Evolutionary conservation across 345 rosid genomes (phyloP).

Genomic region (Aquilaria yunnanensis): DNA sequence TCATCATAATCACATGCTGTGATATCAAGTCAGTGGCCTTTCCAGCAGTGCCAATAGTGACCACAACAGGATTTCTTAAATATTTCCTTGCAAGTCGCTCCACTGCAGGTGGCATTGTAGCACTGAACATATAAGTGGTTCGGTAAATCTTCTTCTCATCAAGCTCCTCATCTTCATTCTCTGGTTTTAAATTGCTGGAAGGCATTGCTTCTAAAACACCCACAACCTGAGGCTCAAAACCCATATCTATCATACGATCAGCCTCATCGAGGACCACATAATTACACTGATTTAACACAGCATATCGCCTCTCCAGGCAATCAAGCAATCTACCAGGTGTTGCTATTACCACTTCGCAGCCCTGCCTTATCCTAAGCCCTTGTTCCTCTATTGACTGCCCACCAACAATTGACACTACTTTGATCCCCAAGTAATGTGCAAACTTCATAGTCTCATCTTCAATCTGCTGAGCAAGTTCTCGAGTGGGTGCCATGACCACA

Average conservation of each 20-base stretch:
- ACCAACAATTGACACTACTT: conserved; percentile 91
- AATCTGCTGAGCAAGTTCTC: conserved; percentile 93
- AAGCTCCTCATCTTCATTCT: conserved; percentile 96
- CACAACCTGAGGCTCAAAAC: conserved; percentile 87
- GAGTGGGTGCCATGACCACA: conserved; percentile 89
- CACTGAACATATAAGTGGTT: conserved; percentile 97
- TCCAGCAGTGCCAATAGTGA: conserved; percentile 94
- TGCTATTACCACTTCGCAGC: conserved; percentile 94
- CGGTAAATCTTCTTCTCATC: conserved; percentile 88
- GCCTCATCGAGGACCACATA: conserved; percentile 99
- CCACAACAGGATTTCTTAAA: conserved; percentile 94
- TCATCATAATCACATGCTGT: conserved; percentile 82
- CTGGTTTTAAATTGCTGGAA: conserved; percentile 86
- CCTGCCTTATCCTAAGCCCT: conserved; percentile 82
- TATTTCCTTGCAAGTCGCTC: conserved; percentile 95
- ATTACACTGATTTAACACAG: conserved; percentile 84
- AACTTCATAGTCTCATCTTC: conserved; percentile 91
- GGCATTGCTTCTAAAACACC: conserved; percentile 96
- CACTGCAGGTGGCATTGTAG: conserved; percentile 94
- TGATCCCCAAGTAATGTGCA: conserved; percentile 79
- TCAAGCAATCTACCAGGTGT: conserved; percentile 90
- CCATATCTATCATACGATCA: conserved; percentile 97
- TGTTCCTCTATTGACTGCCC: conserved; percentile 95
- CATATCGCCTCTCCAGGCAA: conserved; percentile 90
- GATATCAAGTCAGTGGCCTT: conserved; percentile 86